Percentiles rank a stretch among this genome's conserved stretches.
Conservation (phyloP, 257 asterid genomes). For the Nicotiana noctiflora region DNA sequence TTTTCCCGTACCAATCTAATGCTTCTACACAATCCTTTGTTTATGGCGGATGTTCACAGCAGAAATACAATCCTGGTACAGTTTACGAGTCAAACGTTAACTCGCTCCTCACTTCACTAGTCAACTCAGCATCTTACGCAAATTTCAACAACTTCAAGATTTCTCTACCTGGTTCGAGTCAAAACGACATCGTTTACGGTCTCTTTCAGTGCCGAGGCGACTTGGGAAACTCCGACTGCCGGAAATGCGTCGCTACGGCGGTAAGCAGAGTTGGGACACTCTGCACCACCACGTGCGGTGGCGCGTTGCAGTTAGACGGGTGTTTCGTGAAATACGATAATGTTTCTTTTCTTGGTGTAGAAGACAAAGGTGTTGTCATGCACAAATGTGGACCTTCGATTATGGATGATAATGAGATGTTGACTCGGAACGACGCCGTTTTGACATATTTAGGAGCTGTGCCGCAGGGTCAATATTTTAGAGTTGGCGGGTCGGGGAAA, state of each 20-base stretch:
- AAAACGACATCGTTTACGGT: slow-evolving; percentile 52
- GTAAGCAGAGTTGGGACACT: slow-evolving; percentile 47
- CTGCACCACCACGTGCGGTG: slow-evolving; percentile 59
- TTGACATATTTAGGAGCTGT: slow-evolving; percentile 36
- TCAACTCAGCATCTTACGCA: slow-evolving; percentile 51
- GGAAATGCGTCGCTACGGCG: slow-evolving; percentile 40
- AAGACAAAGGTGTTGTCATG: slow-evolving; percentile 50
- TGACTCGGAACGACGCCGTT: slow-evolving; percentile 46
- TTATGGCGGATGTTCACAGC: slow-evolving; percentile 70
- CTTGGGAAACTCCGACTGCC: slow-evolving; percentile 47
- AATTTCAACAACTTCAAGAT: slow-evolving; percentile 66
- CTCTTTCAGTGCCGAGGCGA: slow-evolving; percentile 86
- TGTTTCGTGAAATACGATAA: slow-evolving; percentile 68
- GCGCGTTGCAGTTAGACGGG: slow-evolving; percentile 76
- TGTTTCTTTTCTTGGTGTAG: slow-evolving; percentile 49
- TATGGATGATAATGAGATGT: slow-evolving; percentile 33
- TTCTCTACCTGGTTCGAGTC: slow-evolving; percentile 51
- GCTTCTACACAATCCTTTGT: slow-evolving; percentile 34
- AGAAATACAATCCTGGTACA: slow-evolving; percentile 39
- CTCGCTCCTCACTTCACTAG: slow-evolving; percentile 58
- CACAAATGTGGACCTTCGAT: slow-evolving; percentile 55
- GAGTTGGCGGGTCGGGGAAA: slow-evolving; percentile 65
- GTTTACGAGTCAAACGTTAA: slow-evolving; percentile 58
- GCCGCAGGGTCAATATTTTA: slow-evolving; percentile 44
- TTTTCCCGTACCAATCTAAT: slow-evolving; percentile 8